Evolutionary conservation across 1,284 basidiomycete genomes (phyloP).

Genomic region (Trichosporon faecale): DNA sequence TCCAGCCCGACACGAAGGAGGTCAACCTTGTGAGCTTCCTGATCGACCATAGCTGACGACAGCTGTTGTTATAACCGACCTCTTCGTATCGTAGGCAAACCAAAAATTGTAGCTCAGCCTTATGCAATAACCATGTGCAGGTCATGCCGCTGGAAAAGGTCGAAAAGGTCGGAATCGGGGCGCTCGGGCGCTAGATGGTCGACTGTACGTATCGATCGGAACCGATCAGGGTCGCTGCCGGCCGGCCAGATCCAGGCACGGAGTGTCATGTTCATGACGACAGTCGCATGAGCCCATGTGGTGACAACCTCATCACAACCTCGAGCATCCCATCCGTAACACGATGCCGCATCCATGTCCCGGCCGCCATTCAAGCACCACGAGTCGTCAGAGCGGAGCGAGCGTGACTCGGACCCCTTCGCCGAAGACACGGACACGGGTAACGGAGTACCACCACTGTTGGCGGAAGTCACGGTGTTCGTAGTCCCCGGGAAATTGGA

Average conservation of each 20-base stretch:
- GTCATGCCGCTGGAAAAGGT: too few relatives aligned
- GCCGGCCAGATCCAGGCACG: background rate
- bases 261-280: conserved; percentile 8
- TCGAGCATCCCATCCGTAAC: background rate
- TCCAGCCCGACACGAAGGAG: background rate
- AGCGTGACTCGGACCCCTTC: background rate
- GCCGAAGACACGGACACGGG: background rate
- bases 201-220: background rate
- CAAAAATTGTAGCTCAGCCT: background rate
- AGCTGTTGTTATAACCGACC: background rate
- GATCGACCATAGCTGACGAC: background rate
- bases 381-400: background rate
- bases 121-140: background rate
- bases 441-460: conserved; percentile 34
- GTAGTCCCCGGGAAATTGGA: conserved; percentile 49
- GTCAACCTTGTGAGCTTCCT: background rate
- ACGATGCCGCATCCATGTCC: background rate
- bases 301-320: background rate
- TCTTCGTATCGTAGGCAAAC: background rate
- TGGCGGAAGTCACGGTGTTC: conserved; percentile 43
- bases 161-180: background rate
- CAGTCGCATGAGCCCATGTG: background rate
- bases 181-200: background rate
- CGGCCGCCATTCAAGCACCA: background rate
- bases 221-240: background rate